Conservation (phyloP, 2,329 filamentous ascomycete genomes). For the Clarireedia monteithiana region DNA sequence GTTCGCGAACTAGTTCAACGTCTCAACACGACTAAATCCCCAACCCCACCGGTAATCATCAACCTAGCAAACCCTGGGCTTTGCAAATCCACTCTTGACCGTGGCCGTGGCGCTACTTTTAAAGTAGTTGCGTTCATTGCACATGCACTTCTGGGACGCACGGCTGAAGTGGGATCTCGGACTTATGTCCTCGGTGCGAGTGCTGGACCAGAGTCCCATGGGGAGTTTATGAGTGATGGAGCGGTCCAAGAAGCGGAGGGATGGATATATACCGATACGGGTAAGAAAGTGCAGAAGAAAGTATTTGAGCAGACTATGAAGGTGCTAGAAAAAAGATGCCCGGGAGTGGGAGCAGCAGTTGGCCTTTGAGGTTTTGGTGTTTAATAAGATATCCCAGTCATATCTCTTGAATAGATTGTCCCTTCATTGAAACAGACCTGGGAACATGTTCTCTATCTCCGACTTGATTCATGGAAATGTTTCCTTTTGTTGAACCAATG, state of each 20-base stretch:
- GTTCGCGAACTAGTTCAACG: not conserved
- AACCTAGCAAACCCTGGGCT: constrained; percentile 4
- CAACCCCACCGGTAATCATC: not conserved
- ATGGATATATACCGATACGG: constrained; percentile 30
- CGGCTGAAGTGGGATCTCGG: not conserved
- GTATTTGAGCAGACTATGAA: constrained; percentile 22
- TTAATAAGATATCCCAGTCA: too few species aligned
- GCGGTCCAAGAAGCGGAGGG: constrained; percentile 11
- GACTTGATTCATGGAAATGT: too few species aligned
- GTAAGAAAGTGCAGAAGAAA: constrained; percentile 29
- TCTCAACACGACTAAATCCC: not conserved
- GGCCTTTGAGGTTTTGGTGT: too few species aligned
- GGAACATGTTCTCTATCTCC: too few species aligned
- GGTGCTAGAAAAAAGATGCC: too few species aligned
- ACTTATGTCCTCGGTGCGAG: not conserved
- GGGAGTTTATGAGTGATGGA: constrained; percentile 1
- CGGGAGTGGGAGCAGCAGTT: too few species aligned
- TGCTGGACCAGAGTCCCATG: constrained; percentile 1
- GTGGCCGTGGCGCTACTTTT: not conserved
- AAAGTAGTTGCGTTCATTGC: not conserved
- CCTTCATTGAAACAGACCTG: too few species aligned
- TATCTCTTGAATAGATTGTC: too few species aligned
- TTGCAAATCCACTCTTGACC: constrained; percentile 5
- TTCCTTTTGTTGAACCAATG: too few species aligned
- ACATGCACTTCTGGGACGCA: not conserved